Base-by-base conservation (phyloP, 2,329 filamentous ascomycete species). In the Bipolaris gigantea region DNA sequence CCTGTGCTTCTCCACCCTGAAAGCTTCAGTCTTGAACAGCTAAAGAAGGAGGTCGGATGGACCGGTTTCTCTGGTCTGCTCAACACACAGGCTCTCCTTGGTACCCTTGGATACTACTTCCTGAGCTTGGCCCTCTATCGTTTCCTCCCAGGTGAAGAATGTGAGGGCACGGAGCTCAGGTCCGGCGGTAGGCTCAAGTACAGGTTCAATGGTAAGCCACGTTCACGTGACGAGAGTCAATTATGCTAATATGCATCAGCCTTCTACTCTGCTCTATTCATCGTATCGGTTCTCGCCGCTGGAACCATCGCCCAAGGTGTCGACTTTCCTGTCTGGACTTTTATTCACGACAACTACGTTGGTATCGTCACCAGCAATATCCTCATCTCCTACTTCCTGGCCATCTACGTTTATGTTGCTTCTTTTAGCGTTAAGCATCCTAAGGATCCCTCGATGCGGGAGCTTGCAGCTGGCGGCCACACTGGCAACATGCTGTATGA, bases 401-500 rank as follows among this genome's bases (percentile, higher is more conserved):
- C 93, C 2, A 84, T 85, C 4, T 96, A 86, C 62, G 87, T 93
- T 59, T 97, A 97, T 69, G 74, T 90, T 51, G 83, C 83, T 64
- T 95, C 90, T 71, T 97, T 97, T 78, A 82, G 82, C 48, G 89
- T 96, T 60, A 89, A 89, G 72, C 76, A 71, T 50, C 71, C 85
- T n/a, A 86, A 84, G 39, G 90, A 95, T 72, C 79, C 82, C 11
- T 81, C 88, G 43, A 79, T 83, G 58, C 89, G 92, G 36, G 87
- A 94, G 72, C 82, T 97, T 7, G 92, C 92, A 0, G 84, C 85
- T 1, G 92, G 92, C 39, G 92, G 92, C 15, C 84, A 89, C 69
- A 86, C 85, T 1, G 92, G 92, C 53, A 97, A 96, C 74, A 78
- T 91, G 59, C 76, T 97, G 34, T 97, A 97, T 74, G 93, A 97